Conservation (phyloP, 2,329 filamentous ascomycete genomes). For the Colletotrichum sp. region DNA sequence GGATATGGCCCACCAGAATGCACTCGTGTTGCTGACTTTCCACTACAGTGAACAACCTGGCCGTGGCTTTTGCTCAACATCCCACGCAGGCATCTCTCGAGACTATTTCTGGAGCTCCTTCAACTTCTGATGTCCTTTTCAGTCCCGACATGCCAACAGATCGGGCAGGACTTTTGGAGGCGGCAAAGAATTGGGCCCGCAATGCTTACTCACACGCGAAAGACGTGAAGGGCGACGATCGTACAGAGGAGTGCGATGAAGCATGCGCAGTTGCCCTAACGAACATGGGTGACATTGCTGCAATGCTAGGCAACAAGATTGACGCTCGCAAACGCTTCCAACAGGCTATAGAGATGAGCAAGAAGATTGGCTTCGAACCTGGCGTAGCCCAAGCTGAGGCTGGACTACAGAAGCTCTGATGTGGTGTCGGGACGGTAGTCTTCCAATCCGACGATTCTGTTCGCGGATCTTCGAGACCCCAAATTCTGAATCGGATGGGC, state of each 20-base stretch:
- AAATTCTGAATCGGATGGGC: neutral
- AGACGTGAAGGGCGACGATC: slow-evolving; percentile 67
- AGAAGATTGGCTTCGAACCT: slow-evolving; percentile 54
- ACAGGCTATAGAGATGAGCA: slow-evolving; percentile 69
- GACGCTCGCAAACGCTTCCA: slow-evolving; percentile 73
- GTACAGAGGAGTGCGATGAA: slow-evolving; percentile 81
- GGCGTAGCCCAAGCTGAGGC: slow-evolving; percentile 59
- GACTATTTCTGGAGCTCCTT: slow-evolving; percentile 5
- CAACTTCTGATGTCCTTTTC: neutral
- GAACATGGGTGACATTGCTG: slow-evolving; percentile 84
- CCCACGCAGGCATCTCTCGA: slow-evolving; percentile 40
- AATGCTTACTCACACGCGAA: slow-evolving; percentile 75
- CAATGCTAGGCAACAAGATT: slow-evolving; percentile 69
- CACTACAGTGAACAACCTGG: slow-evolving; percentile 76
- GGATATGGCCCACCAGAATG: neutral
- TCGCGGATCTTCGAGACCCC: neutral
- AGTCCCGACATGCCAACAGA: slow-evolving; percentile 43
- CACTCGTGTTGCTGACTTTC: slow-evolving; percentile 1
- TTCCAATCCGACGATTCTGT: neutral
- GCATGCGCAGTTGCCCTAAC: slow-evolving; percentile 85
- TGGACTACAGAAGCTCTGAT: slow-evolving; percentile 40
- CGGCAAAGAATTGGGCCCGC: slow-evolving; percentile 78
- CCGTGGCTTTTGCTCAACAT: slow-evolving; percentile 75
- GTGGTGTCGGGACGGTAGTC: neutral
- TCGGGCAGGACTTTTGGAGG: slow-evolving; percentile 67